Evolutionary conservation across 2,329 filamentous ascomycete species (phyloP), one percentile per base, ranked within the genome.

Genomic region (Exophiala aquamarina): DNA sequence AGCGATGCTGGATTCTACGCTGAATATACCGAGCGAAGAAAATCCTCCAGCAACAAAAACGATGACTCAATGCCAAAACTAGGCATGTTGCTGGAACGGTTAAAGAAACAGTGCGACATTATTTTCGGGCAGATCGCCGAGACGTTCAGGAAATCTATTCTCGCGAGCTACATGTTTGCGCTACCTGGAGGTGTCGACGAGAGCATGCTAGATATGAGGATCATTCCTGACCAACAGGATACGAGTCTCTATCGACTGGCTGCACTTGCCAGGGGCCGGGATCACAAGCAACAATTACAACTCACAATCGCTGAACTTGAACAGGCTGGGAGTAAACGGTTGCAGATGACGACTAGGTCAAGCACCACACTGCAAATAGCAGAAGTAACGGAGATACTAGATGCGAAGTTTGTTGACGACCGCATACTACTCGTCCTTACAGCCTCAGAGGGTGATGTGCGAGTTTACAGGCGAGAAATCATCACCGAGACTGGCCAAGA

Each of bases 111-210:
- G 59, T 80, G 83, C 8, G 74, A 74, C n/a, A 67, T 66, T 6
- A 75, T 89, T 2, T 87, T 89, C 59, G 67, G 78, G 44, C 74
- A 83, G 49, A 82, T 90, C 62, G 82, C 88, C 52, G 79, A 85
- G 65, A 79, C 84, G 5, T 79, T 89, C 67, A 76, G 81, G 59
- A 72, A 83, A 44, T 84, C 82, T 46, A 84, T 90, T 9, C 71
- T 83, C 4, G 84, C 89, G 57, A 55, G 37, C 7, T 40, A 55
- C 36, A 19, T 57, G 46, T 20, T 44, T n/a, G 36, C 44, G 28
- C 42, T 54, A 13, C 52, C 54, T 3, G 17, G 4, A 18, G 20
- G 29, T 6, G 44, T 41, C 23, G 44, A 38, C 20, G 38, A 34
- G 17, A 23, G 37, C 13, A 44, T 23, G 3, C 31, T 52, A 39